These are phyloP conservation scores for Globisporangium mamillatum DNA, from an alignment of 352 stramenopile genomes.

Conservation along the genomic window DNA sequence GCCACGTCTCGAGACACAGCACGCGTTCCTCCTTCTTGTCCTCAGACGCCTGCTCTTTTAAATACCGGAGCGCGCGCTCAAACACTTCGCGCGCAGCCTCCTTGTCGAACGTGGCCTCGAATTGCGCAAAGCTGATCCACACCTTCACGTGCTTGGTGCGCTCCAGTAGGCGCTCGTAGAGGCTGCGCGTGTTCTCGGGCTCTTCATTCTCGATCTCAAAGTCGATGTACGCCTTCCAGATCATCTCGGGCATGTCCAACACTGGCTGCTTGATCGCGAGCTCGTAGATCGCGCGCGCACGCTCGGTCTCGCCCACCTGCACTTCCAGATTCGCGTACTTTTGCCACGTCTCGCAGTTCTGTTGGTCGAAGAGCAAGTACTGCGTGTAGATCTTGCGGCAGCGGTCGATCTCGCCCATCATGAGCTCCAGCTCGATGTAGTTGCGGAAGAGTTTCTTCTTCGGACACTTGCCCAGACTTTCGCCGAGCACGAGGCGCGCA, in stretches of 20 bases:
- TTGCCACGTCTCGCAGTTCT: constrained; percentile 94
- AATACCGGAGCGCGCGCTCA: constrained; percentile 86
- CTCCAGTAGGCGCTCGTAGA: constrained; percentile 97
- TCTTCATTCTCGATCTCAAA: constrained; percentile 94
- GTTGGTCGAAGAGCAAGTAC: constrained; percentile 73
- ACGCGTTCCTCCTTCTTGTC: constrained; percentile 94
- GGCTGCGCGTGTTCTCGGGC: constrained; percentile 78
- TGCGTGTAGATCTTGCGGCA: constrained; percentile 90
- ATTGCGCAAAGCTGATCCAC: constrained; percentile 91
- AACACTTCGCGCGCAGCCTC: constrained; percentile 88
- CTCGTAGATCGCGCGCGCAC: constrained; percentile 95
- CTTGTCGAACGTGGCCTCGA: constrained; percentile 64
- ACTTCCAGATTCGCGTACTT: constrained; percentile 96
- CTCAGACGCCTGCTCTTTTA: constrained; percentile 79
- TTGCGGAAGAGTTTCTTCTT: constrained; percentile 91
- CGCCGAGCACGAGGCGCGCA: constrained; percentile 91
- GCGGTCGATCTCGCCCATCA: constrained; percentile 97
- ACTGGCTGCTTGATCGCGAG: constrained; percentile 93
- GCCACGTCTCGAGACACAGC: constrained; percentile 97
- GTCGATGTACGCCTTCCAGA: constrained; percentile 99
- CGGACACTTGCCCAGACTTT: constrained; percentile 92
- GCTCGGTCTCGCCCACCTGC: constrained; percentile 93
- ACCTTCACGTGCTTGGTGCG: constrained; percentile 98
- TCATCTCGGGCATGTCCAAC: constrained; percentile 98
- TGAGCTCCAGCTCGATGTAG: constrained; percentile 96